Conservation (phyloP, 306 rosid species). For the Quercus parvula region DNA sequence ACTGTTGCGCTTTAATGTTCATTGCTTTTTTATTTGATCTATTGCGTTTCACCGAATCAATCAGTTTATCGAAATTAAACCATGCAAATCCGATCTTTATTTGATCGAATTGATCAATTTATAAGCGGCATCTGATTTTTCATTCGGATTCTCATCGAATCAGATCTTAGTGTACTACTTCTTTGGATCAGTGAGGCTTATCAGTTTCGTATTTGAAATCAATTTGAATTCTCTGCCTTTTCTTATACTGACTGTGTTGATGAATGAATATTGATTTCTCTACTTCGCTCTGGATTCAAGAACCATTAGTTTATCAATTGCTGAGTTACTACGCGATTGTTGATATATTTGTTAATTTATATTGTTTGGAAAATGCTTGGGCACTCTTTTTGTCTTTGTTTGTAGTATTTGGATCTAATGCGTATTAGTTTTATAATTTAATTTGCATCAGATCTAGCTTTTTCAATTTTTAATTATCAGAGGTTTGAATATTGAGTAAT, state of each 20-base stretch:
- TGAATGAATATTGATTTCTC: neutral
- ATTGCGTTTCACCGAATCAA: constrained; percentile 1
- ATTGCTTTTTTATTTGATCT: neutral
- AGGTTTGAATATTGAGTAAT: neutral
- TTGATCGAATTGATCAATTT: constrained; percentile 24
- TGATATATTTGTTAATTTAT: neutral
- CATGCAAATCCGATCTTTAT: constrained; percentile 22
- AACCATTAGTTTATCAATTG: neutral
- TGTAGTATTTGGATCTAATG: neutral
- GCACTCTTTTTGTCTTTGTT: neutral
- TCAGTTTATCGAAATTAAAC: constrained; percentile 15
- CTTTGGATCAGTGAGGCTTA: neutral
- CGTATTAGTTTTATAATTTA: no score
- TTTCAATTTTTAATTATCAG: neutral
- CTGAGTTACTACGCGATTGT: neutral
- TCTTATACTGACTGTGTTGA: neutral
- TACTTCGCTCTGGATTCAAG: neutral
- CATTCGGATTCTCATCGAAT: constrained; percentile 16
- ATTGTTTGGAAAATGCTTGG: neutral
- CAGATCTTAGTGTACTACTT: constrained; percentile 1
- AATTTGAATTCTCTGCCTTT: neutral
- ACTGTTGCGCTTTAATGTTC: constrained; percentile 1
- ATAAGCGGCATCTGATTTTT: neutral
- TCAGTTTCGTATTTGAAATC: neutral
- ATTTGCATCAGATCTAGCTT: neutral